Evolutionary conservation across 1,284 basidiomycete genomes (phyloP), one percentile per base, ranked within the genome.

Genomic region (Cutaneotrichosporon curvatum): DNA sequence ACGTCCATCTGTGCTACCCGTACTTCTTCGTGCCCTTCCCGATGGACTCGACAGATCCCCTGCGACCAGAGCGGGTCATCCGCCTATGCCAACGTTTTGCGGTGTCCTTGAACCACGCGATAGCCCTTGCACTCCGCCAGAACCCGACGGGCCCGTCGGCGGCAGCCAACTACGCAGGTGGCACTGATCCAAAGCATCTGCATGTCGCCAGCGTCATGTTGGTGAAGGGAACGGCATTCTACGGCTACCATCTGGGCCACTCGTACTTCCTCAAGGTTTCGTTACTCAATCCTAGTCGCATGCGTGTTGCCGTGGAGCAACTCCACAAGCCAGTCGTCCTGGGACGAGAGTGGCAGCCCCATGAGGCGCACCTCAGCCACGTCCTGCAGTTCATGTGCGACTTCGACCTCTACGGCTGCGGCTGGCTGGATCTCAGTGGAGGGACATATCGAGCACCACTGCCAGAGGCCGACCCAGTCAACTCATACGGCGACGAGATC

Each of bases 201-300:
- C 69, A 71, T 44, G 67, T 67, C 79, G 82, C 49, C 75, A 64
- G 81, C 8, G 81, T 96, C 39, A 72, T 90, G 43, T 78, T 94
- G 31, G 87, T 92, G 59, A 97, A 97, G 73, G 94, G 90, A n/a
- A 75, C 87, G 19, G 85, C 87, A 57, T 96, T 97, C 69, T 98
- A 97, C 70, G 94, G 94, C 8, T 97, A 92, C 69, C 86, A 92
- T 65, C 76, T 85, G 16, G 81, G 83, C 21, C 86, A 89, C 63
- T 77, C 79, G 10, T 90, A 90, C 22, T 98, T 87, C 71, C 80
- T 98, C 70, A 96, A 96, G 70, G 80, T 98, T 41, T 76, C 81
- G 55, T 74, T 92, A 47, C 75, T 77, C 40, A 83, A 95, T 58
- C 88, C 90, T 5, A 67, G 75, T 2, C 72, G 81, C 55, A 74